Percentiles rank a stretch among this genome's conserved stretches.
Evolutionary conservation across 371 early-diverging fungal genomes (phyloP).

Genomic region (Mucor ambiguus): DNA sequence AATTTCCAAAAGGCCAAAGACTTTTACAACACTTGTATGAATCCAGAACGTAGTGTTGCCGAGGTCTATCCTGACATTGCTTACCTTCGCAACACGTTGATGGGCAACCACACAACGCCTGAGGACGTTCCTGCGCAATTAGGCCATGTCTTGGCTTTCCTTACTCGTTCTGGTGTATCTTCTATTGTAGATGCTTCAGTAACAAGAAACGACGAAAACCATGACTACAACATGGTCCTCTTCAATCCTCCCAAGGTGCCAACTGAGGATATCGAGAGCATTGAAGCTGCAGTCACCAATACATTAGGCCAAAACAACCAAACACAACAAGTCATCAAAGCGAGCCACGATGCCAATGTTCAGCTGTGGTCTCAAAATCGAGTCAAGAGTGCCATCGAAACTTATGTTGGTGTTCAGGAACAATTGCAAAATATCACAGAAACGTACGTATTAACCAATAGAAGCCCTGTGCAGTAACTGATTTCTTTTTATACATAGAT

Average conservation of each 20-base stretch:
- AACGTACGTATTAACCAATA: not conserved
- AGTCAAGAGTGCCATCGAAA: not conserved
- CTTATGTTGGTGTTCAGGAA: not conserved
- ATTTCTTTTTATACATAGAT: not conserved
- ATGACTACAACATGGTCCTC: not conserved
- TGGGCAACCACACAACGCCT: not conserved
- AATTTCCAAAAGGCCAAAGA: conserved; percentile 47
- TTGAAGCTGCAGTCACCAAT: not conserved
- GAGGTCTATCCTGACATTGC: conserved; percentile 35
- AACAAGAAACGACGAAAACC: not conserved
- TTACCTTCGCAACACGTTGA: conserved; percentile 1
- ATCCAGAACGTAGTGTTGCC: conserved; percentile 38
- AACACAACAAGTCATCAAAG: not conserved
- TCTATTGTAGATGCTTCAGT: not conserved
- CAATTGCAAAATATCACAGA: not conserved
- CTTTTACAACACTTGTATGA: conserved; percentile 51
- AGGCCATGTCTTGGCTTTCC: not conserved
- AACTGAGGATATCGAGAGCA: not conserved
- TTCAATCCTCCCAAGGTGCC: not conserved
- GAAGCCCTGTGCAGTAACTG: not conserved
- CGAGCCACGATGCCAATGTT: not conserved
- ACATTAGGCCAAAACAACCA: not conserved
- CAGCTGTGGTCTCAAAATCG: not conserved
- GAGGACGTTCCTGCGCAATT: not conserved
- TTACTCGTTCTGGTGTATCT: not conserved